Evolutionary conservation across 805 yeast species (phyloP).

Genomic region (Grigorovia transvaalensis): DNA sequence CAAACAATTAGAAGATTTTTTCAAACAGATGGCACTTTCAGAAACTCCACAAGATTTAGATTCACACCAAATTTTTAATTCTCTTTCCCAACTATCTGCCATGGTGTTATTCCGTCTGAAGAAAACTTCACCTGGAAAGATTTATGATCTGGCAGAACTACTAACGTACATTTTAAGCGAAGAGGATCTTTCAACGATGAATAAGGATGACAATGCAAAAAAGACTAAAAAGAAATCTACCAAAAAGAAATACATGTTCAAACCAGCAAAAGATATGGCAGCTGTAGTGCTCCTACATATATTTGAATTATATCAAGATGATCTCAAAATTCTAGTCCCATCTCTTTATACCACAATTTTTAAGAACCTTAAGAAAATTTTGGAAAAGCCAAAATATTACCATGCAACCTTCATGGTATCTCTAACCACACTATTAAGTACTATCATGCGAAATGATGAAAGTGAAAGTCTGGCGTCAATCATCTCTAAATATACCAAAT

Average conservation of each 20-base stretch:
- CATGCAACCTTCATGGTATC: slow-evolving; percentile 25
- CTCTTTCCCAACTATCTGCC: slow-evolving; percentile 16
- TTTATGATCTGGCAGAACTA: slow-evolving; percentile 23
- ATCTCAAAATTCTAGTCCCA: slow-evolving; percentile 29
- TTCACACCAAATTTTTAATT: slow-evolving; percentile 16
- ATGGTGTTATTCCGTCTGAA: slow-evolving; percentile 9
- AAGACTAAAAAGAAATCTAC: slow-evolving; percentile 15
- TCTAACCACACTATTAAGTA: slow-evolving; percentile 15
- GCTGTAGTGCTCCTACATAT: slow-evolving; percentile 22
- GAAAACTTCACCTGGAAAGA: slow-evolving; percentile 12
- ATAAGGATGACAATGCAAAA: slow-evolving; percentile 5
- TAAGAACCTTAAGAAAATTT: slow-evolving; percentile 28
- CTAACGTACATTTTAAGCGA: slow-evolving; percentile 21
- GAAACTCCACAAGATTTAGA: slow-evolving; percentile 4
- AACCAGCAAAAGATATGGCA: slow-evolving; percentile 24
- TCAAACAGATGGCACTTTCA: not conserved
- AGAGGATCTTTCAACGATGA: slow-evolving; percentile 10
- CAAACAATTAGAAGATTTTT: not conserved
- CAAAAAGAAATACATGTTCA: slow-evolving; percentile 15
- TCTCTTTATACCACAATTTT: slow-evolving; percentile 21
- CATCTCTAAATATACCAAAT: slow-evolving; percentile 18
- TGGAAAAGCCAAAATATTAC: slow-evolving; percentile 23
- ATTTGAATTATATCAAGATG: slow-evolving; percentile 27
- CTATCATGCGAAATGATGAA: slow-evolving; percentile 14
- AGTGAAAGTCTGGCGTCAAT: slow-evolving; percentile 4